phyloP scores from a whole-genome alignment of 2,329 filamentous ascomycete species.

The Juglanconis sp. region DNA sequence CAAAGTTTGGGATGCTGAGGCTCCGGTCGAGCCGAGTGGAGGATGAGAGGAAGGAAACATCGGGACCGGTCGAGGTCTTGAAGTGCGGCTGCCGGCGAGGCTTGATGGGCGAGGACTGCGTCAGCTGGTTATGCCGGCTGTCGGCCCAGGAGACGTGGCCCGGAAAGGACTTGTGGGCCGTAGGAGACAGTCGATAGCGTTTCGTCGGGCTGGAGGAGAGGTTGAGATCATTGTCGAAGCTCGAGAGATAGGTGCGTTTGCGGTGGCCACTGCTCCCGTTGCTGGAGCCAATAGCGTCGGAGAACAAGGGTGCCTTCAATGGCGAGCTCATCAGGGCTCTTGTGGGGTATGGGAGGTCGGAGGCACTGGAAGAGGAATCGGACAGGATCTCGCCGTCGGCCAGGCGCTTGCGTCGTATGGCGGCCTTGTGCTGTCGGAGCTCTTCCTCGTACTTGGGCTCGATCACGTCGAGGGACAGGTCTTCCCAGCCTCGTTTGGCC shows the following conservation, averaged over 20 bases:
- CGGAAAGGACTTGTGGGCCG: constrained; percentile 55
- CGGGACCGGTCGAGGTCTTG: constrained; percentile 66
- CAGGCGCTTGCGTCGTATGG: constrained; percentile 61
- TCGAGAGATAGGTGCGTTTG: constrained; percentile 61
- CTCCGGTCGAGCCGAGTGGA: constrained; percentile 66
- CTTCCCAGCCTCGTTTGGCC: constrained; percentile 92
- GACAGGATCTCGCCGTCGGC: constrained; percentile 72
- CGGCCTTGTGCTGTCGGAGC: constrained; percentile 37
- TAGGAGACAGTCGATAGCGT: constrained; percentile 66
- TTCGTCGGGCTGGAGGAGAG: constrained; percentile 62
- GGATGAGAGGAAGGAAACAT: constrained; percentile 76
- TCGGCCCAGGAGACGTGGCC: constrained; percentile 69
- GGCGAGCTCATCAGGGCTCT: constrained; percentile 78
- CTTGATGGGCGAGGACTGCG: constrained; percentile 85
- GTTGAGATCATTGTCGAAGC: constrained; percentile 48
- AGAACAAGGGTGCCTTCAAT: constrained; percentile 78
- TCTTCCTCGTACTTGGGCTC: constrained; percentile 81
- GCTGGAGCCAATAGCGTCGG: constrained; percentile 73
- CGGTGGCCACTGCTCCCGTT: constrained; percentile 63
- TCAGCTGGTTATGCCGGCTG: constrained; percentile 59
- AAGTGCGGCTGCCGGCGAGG: constrained; percentile 72
- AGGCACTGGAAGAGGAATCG: constrained; percentile 81
- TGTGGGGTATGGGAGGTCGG: constrained; percentile 69
- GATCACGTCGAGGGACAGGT: constrained; percentile 79
- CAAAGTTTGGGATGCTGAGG: constrained; percentile 57